These are phyloP conservation scores for Fusarium illudens DNA, from an alignment of 2,329 filamentous ascomycete genomes.

Conservation along the genomic window DNA sequence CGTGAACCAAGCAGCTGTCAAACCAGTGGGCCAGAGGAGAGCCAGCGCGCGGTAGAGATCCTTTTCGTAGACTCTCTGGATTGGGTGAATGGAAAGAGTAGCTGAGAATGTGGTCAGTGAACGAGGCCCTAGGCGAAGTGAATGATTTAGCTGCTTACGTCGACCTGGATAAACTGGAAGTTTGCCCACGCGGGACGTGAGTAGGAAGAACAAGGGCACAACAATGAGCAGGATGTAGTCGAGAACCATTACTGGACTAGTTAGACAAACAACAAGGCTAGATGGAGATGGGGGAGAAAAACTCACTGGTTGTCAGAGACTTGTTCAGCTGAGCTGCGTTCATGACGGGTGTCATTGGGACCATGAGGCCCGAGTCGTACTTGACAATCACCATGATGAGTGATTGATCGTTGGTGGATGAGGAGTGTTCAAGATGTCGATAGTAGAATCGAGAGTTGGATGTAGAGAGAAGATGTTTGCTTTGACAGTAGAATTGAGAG, in stretches of 20 bases:
- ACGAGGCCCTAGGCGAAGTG: not conserved
- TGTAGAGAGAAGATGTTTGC: too few relatives aligned
- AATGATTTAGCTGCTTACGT: not conserved
- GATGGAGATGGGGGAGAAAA: not conserved
- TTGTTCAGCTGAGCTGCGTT: not conserved
- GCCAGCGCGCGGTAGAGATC: not conserved
- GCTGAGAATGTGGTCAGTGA: not conserved
- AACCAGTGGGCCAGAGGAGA: not conserved
- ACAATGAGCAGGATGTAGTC: not conserved
- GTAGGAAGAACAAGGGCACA: not conserved
- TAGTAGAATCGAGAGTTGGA: too few relatives aligned
- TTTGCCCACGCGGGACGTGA: not conserved
- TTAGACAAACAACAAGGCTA: not conserved
- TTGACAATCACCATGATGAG: not conserved
- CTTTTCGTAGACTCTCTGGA: not conserved
- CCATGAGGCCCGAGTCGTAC: not conserved
- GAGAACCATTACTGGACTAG: not conserved
- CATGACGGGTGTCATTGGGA: not conserved
- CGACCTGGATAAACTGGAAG: not conserved
- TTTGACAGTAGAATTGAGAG: not conserved
- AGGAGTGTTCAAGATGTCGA: too few relatives aligned
- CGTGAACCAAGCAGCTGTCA: not conserved
- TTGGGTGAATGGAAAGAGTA: not conserved
- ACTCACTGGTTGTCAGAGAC: not conserved
- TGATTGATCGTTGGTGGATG: not conserved